Evolutionary conservation across 192 early-diverging fungal species (phyloP), one percentile per base, ranked within the genome.

Genomic region (Glomus cerebriforme): DNA sequence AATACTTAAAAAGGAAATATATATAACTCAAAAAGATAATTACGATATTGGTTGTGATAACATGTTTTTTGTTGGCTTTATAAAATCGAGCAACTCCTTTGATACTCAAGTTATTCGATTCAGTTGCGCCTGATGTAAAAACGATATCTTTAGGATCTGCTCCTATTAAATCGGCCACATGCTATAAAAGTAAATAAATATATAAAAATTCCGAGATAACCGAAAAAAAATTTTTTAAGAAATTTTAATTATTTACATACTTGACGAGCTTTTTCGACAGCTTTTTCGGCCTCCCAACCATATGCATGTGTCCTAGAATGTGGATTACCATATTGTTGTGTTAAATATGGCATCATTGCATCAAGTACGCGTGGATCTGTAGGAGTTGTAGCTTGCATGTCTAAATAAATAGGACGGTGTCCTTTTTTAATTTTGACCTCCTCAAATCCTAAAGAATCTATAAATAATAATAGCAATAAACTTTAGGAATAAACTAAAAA

Each of bases 41-140:
- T 85, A 88, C 88, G 35, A 94, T 99, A 85, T 97, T 96, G 10
- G 96, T 93, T 7, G 97, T 97, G 81, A 99, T 99, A 59, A 99
- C 92, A 83, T 99, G 97, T 80, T 94, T 95, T 87, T 97, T 97
- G 73, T 92, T 96, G 67, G 86, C 87, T 79, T 94, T 95, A 87
- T 99, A 96, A 85, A 99, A 99, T 34, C 94, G 89, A 7, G 97
- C 96, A 45, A 97, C 93, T 60, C 97, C 97, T 82, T 99, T 99
- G 82, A 97, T 89, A 77, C 92, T 91, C 27, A 94, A 86, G 81
- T 99, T 99, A 90, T 99, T 99, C 32, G 95, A 93, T 86, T 99
- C 97, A 12, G 97, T 99, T 8, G 97, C 97, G 9, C 97, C 97
- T 15, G 92, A 94, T 26, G 97, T 99, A 78, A 97, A 99, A 37